Evolutionary conservation across 1,284 basidiomycete genomes (phyloP), one percentile per base, ranked within the genome.

Genomic region (Cryptococcus hybrid): DNA sequence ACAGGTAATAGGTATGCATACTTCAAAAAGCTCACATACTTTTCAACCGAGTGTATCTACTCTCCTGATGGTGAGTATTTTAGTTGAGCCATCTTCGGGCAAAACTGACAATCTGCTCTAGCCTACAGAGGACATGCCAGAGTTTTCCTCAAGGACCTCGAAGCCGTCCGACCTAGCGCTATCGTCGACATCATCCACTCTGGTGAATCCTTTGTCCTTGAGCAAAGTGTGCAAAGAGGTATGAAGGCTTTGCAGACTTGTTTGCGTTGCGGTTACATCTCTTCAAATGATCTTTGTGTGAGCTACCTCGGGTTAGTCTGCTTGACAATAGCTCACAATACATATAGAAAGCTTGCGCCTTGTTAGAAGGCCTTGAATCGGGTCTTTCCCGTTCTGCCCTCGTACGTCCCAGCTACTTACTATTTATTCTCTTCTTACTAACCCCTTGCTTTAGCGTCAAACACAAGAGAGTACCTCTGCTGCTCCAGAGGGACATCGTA

Each of bases 11-110:
- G 90, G 89, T 96, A 97, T 74, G 94, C 94, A 9, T 97, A 97
- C 79, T 97, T 97, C 81, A 97, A 96, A 79, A 92, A 92, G 78
- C 83, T 99, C 39, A 94, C 97, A 71, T 99, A 99, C 78, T 98
- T 98, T 78, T 97, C 93, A 1, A 99, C 96, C 4, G 95, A 99
- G 75, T 99, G 95, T 76, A 98, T 98, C 69, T 99, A 99, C 78
- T 96, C 93, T 3, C 96, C 96, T 3, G 92, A 94, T 67, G 78
- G 77, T 77, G 15, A 7, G 71, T 66, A 9, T n/a, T 9, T 11
- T 15, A 15, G 5, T 43, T 9, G 13, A 34, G 7, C n/a, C 24
- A 13, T 18, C 7, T n/a, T 38, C 5, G 15, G 30, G 48, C 30
- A 39, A n/a, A 11, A 15, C 24, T 12, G 35, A 34, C 6, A 35